These are phyloP conservation scores for Tinospora cordifolia DNA, from an alignment of 164 flowering plant genomes.

Conservation along the genomic window DNA sequence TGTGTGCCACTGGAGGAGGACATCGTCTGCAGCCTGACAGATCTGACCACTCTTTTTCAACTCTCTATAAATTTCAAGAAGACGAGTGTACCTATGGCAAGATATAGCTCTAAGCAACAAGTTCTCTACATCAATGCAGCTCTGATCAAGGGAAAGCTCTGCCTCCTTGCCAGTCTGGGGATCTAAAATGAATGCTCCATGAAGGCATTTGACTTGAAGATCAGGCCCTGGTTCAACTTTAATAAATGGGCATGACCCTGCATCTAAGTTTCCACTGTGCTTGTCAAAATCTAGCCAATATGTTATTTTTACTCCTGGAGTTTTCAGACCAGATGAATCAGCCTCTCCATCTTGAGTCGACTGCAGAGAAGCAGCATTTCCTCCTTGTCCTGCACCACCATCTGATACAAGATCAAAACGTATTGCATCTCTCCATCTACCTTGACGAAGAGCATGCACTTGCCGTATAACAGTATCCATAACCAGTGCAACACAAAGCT, in stretches of 20 bases:
- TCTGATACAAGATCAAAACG: conserved; percentile 85
- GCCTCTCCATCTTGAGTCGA: conserved; percentile 68
- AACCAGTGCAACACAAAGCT: conserved; percentile 75
- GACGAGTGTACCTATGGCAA: conserved; percentile 79
- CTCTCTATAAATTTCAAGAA: conserved; percentile 78
- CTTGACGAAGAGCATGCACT: conserved; percentile 71
- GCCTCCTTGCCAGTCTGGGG: conserved; percentile 82
- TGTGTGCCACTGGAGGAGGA: conserved; percentile 44
- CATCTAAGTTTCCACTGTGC: conserved; percentile 43
- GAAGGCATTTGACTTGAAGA: conserved; percentile 69
- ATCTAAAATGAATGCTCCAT: conserved; percentile 80
- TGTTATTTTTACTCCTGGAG: conserved; percentile 76
- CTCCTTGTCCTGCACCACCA: conserved; percentile 43
- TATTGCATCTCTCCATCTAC: conserved; percentile 96
- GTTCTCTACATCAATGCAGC: conserved; percentile 90
- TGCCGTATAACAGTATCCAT: conserved; percentile 98
- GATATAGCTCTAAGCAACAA: conserved; percentile 72
- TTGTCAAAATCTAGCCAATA: conserved; percentile 85
- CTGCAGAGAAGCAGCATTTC: conserved; percentile 37
- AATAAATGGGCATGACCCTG: conserved; percentile 58
- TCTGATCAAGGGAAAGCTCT: conserved; percentile 64
- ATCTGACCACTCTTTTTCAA: conserved; percentile 63
- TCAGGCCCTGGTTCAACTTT: conserved; percentile 91
- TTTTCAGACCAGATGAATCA: conserved; percentile 64
- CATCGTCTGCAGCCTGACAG: conserved; percentile 55